phyloP scores from a whole-genome alignment of 2,329 filamentous ascomycete species.

The Dichotomopilus funicola region DNA sequence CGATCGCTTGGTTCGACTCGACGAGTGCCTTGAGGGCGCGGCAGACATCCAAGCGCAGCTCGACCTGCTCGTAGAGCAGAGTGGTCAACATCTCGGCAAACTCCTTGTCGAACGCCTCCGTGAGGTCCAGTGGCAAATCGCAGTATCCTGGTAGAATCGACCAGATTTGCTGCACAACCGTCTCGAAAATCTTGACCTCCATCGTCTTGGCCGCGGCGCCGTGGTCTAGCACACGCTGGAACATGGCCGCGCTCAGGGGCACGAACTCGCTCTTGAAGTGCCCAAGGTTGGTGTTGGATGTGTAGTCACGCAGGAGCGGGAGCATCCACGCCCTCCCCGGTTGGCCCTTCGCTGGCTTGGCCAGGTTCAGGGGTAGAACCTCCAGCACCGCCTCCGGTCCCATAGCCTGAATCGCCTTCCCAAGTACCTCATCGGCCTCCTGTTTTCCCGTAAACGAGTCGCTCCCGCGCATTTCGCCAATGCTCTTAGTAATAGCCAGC shows the following conservation, averaged over 20 bases:
- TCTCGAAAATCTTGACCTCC: slow-evolving; percentile 97
- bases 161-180: slow-evolving; percentile 92
- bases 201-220: slow-evolving; percentile 80
- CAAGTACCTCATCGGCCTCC: slow-evolving; percentile 84
- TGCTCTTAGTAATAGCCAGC: slow-evolving; percentile 63
- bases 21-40: slow-evolving; percentile 78
- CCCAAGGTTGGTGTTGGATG: slow-evolving; percentile 77
- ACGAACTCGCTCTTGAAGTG: slow-evolving; percentile 86
- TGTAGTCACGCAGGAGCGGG: slow-evolving; percentile 80
- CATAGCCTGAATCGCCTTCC: slow-evolving; percentile 82
- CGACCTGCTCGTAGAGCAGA: slow-evolving; percentile 84
- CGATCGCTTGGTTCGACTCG: slow-evolving; percentile 82
- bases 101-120: slow-evolving; percentile 69
- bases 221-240: slow-evolving; percentile 79
- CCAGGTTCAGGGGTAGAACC: slow-evolving; percentile 79
- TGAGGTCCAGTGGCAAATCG: slow-evolving; percentile 76
- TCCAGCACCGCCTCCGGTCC: slow-evolving; percentile 78
- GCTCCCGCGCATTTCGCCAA: slow-evolving; percentile 83
- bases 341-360: slow-evolving; percentile 67
- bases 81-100: slow-evolving; percentile 91
- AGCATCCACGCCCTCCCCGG: slow-evolving; percentile 91
- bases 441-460: slow-evolving; percentile 90
- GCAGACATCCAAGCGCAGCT: slow-evolving; percentile 82
- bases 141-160: slow-evolving; percentile 90
- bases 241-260: slow-evolving; percentile 83